phyloP scores from a whole-genome alignment of 768 basidiomycete genomes.

The Saitozyma sp. region DNA sequence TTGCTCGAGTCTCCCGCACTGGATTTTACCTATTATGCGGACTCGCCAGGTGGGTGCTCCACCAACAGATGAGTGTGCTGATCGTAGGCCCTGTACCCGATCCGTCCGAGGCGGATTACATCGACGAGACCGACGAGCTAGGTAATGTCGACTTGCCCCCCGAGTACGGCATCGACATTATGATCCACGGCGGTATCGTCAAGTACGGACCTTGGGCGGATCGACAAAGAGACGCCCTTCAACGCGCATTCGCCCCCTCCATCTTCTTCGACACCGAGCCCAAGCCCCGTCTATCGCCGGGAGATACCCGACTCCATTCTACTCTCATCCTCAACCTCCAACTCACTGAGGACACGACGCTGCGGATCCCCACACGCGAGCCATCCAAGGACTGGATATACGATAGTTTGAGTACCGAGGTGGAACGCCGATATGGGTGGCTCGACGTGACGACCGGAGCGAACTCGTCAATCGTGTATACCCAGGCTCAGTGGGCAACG shows the following conservation, averaged over 20 bases:
- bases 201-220: constrained; percentile 97
- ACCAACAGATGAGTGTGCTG: background rate
- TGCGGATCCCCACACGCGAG: constrained; percentile 89
- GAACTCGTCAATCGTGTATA: constrained; percentile 80
- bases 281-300: constrained; percentile 62
- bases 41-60: constrained; percentile 67
- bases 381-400: constrained; percentile 95
- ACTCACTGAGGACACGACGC: constrained; percentile 70
- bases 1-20: constrained; percentile 73
- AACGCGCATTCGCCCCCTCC: constrained; percentile 78
- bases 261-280: constrained; percentile 66
- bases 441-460: constrained; percentile 75
- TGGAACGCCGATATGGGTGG: constrained; percentile 56
- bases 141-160: constrained; percentile 86
- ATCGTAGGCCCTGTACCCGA: constrained; percentile 26
- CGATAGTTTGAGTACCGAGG: constrained; percentile 60
- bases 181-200: constrained; percentile 71
- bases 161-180: constrained; percentile 89
- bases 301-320: constrained; percentile 81
- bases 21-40: constrained; percentile 82
- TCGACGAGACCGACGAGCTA: constrained; percentile 59
- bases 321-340: constrained; percentile 77
- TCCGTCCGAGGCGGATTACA: constrained; percentile 11
- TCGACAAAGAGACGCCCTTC: constrained; percentile 77
- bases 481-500: constrained; percentile 75